Evolutionary conservation across 768 basidiomycete species (phyloP).

Genomic region (Agaricus sinodeliciosus): DNA sequence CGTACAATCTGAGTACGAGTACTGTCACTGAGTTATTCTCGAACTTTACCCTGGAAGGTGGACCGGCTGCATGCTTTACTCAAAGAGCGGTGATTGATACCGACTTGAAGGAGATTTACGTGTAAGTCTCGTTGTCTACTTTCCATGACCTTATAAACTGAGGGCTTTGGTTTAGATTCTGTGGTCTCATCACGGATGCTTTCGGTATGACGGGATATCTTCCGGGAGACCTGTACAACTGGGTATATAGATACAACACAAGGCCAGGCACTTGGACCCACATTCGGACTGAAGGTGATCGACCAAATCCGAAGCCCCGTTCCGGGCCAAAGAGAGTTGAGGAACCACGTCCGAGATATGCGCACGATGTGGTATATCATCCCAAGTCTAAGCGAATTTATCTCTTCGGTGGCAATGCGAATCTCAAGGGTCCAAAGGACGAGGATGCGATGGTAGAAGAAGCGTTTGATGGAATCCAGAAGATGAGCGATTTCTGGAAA

Average conservation of each 20-base stretch:
- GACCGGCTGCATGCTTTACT: conserved; percentile 68
- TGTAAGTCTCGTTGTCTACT: conserved; percentile 36
- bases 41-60: conserved; percentile 54
- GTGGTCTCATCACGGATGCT: conserved; percentile 45
- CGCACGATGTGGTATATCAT: conserved; percentile 76
- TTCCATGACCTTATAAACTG: not conserved
- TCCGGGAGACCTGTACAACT: conserved; percentile 47
- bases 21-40: conserved; percentile 55
- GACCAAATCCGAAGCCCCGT: not conserved
- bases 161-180: conserved; percentile 38
- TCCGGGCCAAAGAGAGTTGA: conserved; percentile 15
- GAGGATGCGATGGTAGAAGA: conserved; percentile 1
- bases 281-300: conserved; percentile 34
- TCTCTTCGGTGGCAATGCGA: conserved; percentile 76
- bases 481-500: conserved; percentile 72
- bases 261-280: conserved; percentile 61
- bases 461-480: not conserved
- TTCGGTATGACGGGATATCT: conserved; percentile 31
- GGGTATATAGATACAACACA: conserved; percentile 60
- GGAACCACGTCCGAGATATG: conserved; percentile 60
- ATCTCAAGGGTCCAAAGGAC: conserved; percentile 10
- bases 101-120: conserved; percentile 58
- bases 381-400: conserved; percentile 46
- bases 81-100: conserved; percentile 69
- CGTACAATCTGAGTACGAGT: conserved; percentile 56